phyloP scores from a whole-genome alignment of 805 yeast species.

The Isabelozyma heimii region DNA sequence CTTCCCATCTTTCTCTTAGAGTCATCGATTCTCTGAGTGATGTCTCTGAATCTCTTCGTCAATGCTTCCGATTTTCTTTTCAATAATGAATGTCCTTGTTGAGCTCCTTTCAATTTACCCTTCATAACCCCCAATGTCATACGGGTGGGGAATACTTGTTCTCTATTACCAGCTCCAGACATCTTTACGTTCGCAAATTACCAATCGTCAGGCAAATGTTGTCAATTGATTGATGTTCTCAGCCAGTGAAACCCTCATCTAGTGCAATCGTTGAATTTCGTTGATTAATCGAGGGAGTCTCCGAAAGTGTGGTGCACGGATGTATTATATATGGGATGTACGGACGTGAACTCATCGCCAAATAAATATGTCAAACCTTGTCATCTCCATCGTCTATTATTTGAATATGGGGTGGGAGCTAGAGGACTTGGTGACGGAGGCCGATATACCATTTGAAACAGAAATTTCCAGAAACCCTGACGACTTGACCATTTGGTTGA shows the following conservation, averaged over 20 bases:
- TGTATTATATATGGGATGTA: background rate
- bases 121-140: slow-evolving; percentile 97
- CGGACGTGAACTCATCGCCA: background rate
- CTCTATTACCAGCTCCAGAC: slow-evolving; percentile 79
- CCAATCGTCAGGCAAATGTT: background rate
- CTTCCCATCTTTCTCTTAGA: slow-evolving; percentile 97
- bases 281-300: background rate
- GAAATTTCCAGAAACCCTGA: slow-evolving; percentile 30
- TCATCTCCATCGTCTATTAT: too few species aligned
- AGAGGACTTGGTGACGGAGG: slow-evolving; percentile 11
- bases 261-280: background rate
- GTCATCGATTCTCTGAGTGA: slow-evolving; percentile 89
- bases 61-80: slow-evolving; percentile 96
- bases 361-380: too few species aligned
- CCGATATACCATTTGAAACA: slow-evolving; percentile 36
- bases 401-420: slow-evolving; percentile 9
- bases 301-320: background rate
- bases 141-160: slow-evolving; percentile 95
- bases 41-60: slow-evolving; percentile 94
- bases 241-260: background rate
- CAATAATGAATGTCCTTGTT: slow-evolving; percentile 89
- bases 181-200: slow-evolving; percentile 20
- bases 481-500: slow-evolving; percentile 42
- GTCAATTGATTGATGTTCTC: background rate
- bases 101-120: slow-evolving; percentile 93